A percentile compares a stretch with the other conserved stretches of the same genome.
These are phyloP conservation scores for Sideroxylon spinosum DNA, from an alignment of 179 eudicot species.

Conservation along the genomic window DNA sequence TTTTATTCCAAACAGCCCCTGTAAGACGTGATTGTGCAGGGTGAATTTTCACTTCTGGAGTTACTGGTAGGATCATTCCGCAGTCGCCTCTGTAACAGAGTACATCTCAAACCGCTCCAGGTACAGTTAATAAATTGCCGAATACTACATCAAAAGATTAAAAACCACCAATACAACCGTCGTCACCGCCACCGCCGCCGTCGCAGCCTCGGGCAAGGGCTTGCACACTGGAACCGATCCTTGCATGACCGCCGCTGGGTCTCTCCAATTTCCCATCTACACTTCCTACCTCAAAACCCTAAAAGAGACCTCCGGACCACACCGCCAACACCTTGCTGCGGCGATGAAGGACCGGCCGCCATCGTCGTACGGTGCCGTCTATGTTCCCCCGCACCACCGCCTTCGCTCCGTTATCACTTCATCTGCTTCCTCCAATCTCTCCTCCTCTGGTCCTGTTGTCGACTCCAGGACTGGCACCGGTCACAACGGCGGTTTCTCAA, in stretches of 20 bases:
- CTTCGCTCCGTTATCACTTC: slow-evolving; percentile 42
- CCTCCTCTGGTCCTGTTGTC: slow-evolving; percentile 22
- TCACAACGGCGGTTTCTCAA: slow-evolving; percentile 17
- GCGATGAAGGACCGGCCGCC: slow-evolving; percentile 54
- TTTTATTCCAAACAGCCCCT: too few relatives aligned
- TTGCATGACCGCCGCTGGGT: slow-evolving; percentile 14
- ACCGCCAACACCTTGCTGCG: not conserved
- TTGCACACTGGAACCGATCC: not conserved
- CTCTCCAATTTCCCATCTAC: slow-evolving; percentile 20
- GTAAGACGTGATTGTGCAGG: too few relatives aligned
- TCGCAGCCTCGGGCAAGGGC: not conserved
- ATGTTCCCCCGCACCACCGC: slow-evolving; percentile 90
- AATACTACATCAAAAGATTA: too few relatives aligned
- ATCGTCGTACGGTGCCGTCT: slow-evolving; percentile 35
- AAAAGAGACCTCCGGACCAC: slow-evolving; percentile 10
- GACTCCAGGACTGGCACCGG: slow-evolving; percentile 13
- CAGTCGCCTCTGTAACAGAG: too few relatives aligned
- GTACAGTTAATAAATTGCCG: too few relatives aligned
- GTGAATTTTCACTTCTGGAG: too few relatives aligned
- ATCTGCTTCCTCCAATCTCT: slow-evolving; percentile 31
- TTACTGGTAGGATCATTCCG: too few relatives aligned
- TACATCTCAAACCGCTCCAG: too few relatives aligned
- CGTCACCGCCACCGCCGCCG: slow-evolving; percentile 1
- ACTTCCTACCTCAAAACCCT: slow-evolving; percentile 26
- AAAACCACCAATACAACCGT: too few relatives aligned